Evolutionary conservation across 768 basidiomycete species (phyloP), one percentile per base, ranked within the genome.

Genomic region (Lenzites betulinus): DNA sequence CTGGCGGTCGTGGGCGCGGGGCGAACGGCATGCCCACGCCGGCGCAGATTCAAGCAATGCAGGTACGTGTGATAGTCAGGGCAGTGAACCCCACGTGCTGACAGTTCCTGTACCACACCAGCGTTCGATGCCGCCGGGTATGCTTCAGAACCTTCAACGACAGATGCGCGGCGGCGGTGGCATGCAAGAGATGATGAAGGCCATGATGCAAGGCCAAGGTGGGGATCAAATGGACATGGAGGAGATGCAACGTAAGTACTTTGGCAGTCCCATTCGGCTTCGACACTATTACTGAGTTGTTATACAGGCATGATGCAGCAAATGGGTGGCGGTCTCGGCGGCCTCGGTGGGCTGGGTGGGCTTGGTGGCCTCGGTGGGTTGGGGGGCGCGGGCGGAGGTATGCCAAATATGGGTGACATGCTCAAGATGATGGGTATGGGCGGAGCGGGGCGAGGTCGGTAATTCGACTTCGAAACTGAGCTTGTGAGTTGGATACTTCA

Each of bases 161-260:
- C 89, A 92, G 69, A 77, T 92, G 71, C 79, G 89, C 58, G 75
- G 87, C 56, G 92, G 91, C 9, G 92, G 93, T 22, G 93, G 93
- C 46, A 90, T 97, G 87, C 92, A 95, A 73, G 94, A 96, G 68
- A 96, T 96, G 93, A 94, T 96, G 94, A 92, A 90, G 71, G 88
- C 90, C 26, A 95, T 98, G 92, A 95, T 97, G 91, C 93, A 94
- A 67, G 92, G 93, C 11, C 88, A 92, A 67, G 92, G 91, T 54
- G 92, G 92, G 12, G 95, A 95, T 68, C 87, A 93, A 70, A 78
- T 88, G 53, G 93, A 95, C 69, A 91, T 96, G 90, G 90, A 92
- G 60, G 93, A 96, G 73, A 93, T 95, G 92, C 92, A 94, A 76
- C 83, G 93, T 89, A 75, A 64, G 83, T 7, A 6, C 48, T n/a